Evolutionary conservation across 2,329 filamentous ascomycete species (phyloP), one percentile per base, ranked within the genome.

Genomic region (Corynespora cassiicola): DNA sequence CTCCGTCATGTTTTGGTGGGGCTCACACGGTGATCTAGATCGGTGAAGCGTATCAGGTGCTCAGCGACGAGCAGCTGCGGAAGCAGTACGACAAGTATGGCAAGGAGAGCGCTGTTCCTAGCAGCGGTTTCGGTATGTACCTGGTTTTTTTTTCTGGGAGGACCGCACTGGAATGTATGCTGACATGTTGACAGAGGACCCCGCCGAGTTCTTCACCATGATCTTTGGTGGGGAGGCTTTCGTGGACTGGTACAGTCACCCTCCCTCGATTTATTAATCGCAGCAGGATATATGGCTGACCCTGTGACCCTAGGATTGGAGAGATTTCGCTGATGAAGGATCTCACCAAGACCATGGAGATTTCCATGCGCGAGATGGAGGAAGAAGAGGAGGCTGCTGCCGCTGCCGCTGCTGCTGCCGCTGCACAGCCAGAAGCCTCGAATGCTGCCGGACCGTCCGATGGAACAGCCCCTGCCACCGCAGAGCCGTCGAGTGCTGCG

Each of bases 291-390:
- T 52, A 39, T 48, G 21, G 25, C 19, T 6, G n/a, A 15, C 34
- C n/a, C n/a, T n/a, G n/a, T n/a, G n/a, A n/a, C n/a, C n/a, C n/a
- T n/a, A 65, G 63, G 78, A 97, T 99, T 63, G 94, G 94, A 54
- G 94, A 99, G 78, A 96, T 99, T 56, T 94, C 89, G 33, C 82
- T 99, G 41, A 96, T 99, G 88, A 97, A 96, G 75, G 94, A 99
- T 63, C 79, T 99, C 37, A 97, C 92, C 12, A 90, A 90, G 61
- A 96, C 91, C 28, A 97, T 99, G 92, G 94, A 99, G 61, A 97
- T 99, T 54, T 91, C 90, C 14, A 92, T 90, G 84, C 79, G 88
- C 39, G 84, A 85, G 45, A 82, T 84, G 68, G 88, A 90, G 58
- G 86, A 87, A 53, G 83, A 86, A 46, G 84, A 81, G 29, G 73